Conservation (phyloP, 495 filamentous ascomycete species). For the Lasiosphaeria hispida region DNA sequence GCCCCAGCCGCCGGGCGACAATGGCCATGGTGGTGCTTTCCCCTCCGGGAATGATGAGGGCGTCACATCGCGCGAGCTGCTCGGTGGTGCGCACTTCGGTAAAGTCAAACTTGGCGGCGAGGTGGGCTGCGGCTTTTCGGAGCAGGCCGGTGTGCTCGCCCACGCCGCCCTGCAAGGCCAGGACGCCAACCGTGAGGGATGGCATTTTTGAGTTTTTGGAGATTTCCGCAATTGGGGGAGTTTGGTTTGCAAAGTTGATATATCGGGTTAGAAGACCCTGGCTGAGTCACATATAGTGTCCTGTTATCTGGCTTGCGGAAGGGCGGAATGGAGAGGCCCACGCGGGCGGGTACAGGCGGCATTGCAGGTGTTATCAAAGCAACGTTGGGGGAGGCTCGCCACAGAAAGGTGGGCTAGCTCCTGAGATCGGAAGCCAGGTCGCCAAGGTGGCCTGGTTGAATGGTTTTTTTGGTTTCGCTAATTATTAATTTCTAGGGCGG, state of each 20-base stretch:
- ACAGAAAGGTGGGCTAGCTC: background rate
- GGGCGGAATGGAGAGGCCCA: conserved; percentile 5
- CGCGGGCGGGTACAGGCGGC: conserved; percentile 27
- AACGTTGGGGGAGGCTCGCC: background rate
- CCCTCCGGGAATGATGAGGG: conserved; percentile 86
- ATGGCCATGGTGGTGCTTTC: conserved; percentile 94
- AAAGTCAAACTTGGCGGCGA: conserved; percentile 50
- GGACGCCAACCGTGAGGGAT: conserved; percentile 68
- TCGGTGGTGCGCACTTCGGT: conserved; percentile 74
- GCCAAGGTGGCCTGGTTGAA: background rate
- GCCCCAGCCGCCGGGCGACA: conserved; percentile 72
- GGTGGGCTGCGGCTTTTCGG: conserved; percentile 53
- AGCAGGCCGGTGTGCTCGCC: conserved; percentile 81
- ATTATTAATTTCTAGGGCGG: background rate
- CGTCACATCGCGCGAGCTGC: conserved; percentile 72
- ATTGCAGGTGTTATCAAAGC: conserved; percentile 17
- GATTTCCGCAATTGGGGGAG: too few relatives aligned
- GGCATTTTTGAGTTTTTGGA: background rate
- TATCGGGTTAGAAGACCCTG: too few relatives aligned
- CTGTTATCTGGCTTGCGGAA: too few relatives aligned
- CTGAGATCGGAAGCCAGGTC: conserved; percentile 1
- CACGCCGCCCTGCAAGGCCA: conserved; percentile 94
- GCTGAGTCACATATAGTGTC: too few relatives aligned
- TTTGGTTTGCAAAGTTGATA: too few relatives aligned
- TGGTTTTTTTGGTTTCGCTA: conserved; percentile 12